These are phyloP conservation scores for Wickerhamomyces strasburgensis DNA, from an alignment of 805 yeast species.

Conservation along the genomic window DNA sequence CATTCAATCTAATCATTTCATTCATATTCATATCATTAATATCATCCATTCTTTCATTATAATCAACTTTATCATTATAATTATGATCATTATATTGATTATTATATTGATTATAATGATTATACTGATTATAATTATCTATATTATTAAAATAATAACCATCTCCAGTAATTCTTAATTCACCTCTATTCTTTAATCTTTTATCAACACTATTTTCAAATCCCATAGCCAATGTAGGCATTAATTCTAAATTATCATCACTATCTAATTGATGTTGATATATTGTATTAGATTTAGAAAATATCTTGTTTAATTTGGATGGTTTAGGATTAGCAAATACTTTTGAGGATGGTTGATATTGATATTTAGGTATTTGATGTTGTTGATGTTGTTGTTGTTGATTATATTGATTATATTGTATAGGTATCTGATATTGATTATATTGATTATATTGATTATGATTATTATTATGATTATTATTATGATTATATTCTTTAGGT, in stretches of 20 bases:
- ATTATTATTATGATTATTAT: background rate
- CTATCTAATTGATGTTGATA: conserved; percentile 15
- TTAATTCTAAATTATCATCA: conserved; percentile 20
- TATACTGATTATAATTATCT: background rate
- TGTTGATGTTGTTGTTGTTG: too few species aligned
- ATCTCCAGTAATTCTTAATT: conserved; percentile 21
- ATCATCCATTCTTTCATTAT: too few species aligned
- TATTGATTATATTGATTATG: background rate
- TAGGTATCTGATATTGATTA: background rate
- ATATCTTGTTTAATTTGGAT: too few species aligned
- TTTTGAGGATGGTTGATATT: too few species aligned
- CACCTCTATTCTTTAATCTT: conserved; percentile 15
- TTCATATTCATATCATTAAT: too few species aligned
- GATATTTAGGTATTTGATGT: too few species aligned
- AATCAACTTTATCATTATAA: background rate
- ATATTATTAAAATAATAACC: conserved; percentile 21
- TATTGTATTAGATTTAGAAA: background rate
- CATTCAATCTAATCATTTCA: too few species aligned
- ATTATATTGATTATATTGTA: background rate
- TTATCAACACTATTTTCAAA: conserved; percentile 22
- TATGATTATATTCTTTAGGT: too few species aligned
- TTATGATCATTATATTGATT: background rate
- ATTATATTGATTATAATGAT: background rate
- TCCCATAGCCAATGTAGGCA: conserved; percentile 27
- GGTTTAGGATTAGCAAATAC: too few species aligned